These are phyloP conservation scores for Erodium texanum DNA, from an alignment of 441 rosid genomes.

Conservation along the genomic window DNA sequence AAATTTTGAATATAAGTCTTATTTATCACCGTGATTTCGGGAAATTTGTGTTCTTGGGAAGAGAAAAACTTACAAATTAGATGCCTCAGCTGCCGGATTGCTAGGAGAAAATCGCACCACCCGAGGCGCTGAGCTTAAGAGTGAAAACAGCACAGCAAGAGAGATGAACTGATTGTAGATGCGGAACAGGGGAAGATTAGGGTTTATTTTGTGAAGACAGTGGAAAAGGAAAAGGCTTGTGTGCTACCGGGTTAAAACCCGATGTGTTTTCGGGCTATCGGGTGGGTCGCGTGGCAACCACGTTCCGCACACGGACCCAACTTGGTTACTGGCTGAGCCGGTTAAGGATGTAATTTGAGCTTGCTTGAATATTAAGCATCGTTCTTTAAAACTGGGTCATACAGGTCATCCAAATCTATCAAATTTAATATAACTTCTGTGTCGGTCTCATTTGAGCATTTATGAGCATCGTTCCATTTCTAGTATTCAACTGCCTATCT, in stretches of 20 bases:
- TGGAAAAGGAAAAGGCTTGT: background rate
- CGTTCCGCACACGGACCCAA: background rate
- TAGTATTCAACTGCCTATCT: too few species aligned
- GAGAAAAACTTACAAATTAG: background rate
- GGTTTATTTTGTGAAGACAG: background rate
- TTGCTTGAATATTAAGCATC: too few species aligned
- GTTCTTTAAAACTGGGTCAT: too few species aligned
- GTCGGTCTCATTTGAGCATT: too few species aligned
- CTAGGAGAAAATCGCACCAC: background rate
- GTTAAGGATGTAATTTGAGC: background rate
- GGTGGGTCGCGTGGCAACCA: constrained; percentile 6
- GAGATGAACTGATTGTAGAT: background rate
- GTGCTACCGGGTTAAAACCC: background rate
- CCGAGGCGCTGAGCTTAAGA: background rate
- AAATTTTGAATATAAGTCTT: background rate
- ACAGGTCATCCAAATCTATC: too few species aligned
- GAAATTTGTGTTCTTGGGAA: background rate
- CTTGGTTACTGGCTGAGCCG: background rate
- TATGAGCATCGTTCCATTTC: too few species aligned
- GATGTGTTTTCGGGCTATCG: background rate
- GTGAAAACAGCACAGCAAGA: background rate
- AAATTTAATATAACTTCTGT: too few species aligned
- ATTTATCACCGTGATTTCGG: background rate
- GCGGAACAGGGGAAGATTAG: background rate
- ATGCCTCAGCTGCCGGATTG: background rate